Evolutionary conservation across 2,329 filamentous ascomycete genomes (phyloP).

Genomic region (Knoxdaviesia proteae): DNA sequence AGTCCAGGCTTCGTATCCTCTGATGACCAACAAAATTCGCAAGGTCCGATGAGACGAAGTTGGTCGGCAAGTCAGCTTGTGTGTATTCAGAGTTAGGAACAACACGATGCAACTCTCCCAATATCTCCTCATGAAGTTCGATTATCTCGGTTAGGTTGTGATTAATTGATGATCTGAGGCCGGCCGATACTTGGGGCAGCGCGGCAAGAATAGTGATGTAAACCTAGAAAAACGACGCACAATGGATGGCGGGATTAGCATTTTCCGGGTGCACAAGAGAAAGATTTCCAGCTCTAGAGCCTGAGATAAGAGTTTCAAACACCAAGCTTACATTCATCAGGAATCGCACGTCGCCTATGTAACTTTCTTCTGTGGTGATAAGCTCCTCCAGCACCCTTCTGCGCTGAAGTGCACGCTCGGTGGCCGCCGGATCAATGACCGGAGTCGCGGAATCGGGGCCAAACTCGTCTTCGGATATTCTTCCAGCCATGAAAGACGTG

Average conservation of each 20-base stretch:
- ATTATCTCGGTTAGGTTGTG: slow-evolving; percentile 62
- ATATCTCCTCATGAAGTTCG: slow-evolving; percentile 62
- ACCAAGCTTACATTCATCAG: slow-evolving; percentile 50
- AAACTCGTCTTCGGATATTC: slow-evolving; percentile 43
- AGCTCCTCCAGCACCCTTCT: slow-evolving; percentile 70
- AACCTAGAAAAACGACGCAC: slow-evolving; percentile 23
- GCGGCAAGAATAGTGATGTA: slow-evolving; percentile 57
- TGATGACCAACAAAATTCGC: slow-evolving; percentile 12
- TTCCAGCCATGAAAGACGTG: slow-evolving; percentile 29
- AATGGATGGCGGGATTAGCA: too few species aligned
- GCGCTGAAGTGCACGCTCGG: slow-evolving; percentile 51
- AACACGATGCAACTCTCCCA: slow-evolving; percentile 49
- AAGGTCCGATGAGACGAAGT: neutral
- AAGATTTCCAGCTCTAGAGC: too few species aligned
- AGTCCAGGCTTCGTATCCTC: slow-evolving; percentile 27
- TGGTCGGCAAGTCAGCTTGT: slow-evolving; percentile 16
- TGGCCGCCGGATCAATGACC: slow-evolving; percentile 44
- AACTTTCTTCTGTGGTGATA: slow-evolving; percentile 68
- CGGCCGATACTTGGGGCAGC: slow-evolving; percentile 41
- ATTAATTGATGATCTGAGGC: slow-evolving; percentile 52
- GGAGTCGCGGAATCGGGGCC: slow-evolving; percentile 12
- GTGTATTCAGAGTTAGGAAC: slow-evolving; percentile 49
- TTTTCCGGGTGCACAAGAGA: slow-evolving; percentile 16
- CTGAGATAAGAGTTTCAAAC: neutral
- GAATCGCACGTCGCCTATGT: slow-evolving; percentile 72